Conservation (phyloP, 2,329 filamentous ascomycete species). For the Nothophoma quercina region DNA sequence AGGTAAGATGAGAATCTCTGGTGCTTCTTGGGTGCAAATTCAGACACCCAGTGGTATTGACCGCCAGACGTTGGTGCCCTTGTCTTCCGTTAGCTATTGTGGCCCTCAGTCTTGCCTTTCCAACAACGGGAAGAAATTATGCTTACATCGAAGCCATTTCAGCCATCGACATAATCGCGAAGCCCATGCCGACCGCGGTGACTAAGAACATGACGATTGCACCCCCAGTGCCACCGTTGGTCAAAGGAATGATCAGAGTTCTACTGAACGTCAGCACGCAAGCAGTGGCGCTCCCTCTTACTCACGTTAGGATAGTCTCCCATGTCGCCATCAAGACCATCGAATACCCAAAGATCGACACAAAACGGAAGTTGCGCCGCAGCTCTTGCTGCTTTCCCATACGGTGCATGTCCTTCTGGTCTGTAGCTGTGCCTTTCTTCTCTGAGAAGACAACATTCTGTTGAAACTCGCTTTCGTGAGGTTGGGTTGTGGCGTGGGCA, state of each 20-base stretch:
- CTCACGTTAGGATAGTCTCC: slow-evolving; percentile 32
- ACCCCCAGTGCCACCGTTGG: slow-evolving; percentile 38
- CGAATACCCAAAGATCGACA: slow-evolving; percentile 37
- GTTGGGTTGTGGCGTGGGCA: no score
- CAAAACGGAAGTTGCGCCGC: slow-evolving; percentile 35
- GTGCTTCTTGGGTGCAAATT: slow-evolving; percentile 34
- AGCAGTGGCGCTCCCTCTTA: background rate
- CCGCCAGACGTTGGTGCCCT: slow-evolving; percentile 39
- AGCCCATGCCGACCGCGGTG: slow-evolving; percentile 32
- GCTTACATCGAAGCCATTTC: slow-evolving; percentile 40
- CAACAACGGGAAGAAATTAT: background rate
- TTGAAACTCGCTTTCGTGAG: slow-evolving; percentile 19
- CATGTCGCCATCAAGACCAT: slow-evolving; percentile 41
- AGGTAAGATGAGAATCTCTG: slow-evolving; percentile 35
- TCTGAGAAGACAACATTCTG: slow-evolving; percentile 21
- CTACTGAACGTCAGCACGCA: slow-evolving; percentile 19
- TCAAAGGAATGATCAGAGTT: slow-evolving; percentile 28
- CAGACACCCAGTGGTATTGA: slow-evolving; percentile 42
- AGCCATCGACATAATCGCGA: slow-evolving; percentile 37
- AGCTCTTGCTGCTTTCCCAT: slow-evolving; percentile 42
- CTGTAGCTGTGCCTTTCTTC: slow-evolving; percentile 29
- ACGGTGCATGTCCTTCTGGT: slow-evolving; percentile 37
- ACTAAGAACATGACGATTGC: slow-evolving; percentile 36
- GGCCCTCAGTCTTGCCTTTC: no score
- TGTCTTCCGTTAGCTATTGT: slow-evolving; percentile 4